Conservation (phyloP, 176 grass and related monocot genomes). For the Zea mays region DNA sequence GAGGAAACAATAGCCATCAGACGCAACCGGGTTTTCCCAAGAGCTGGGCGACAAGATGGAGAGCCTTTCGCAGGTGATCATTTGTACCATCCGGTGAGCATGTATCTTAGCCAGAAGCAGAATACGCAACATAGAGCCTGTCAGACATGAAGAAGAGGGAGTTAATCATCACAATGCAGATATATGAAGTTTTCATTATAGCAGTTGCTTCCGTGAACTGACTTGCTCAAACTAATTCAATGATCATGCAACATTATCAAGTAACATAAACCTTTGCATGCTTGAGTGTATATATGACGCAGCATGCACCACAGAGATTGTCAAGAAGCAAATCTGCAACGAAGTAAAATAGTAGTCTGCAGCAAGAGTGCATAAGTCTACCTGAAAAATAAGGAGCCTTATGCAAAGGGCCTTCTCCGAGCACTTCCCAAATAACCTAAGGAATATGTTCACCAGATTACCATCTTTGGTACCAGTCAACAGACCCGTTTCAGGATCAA, state of each 20-base stretch:
- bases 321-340: neutral
- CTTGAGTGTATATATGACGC: neutral
- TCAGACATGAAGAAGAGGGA: slow-evolving; percentile 9
- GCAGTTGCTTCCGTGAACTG: neutral
- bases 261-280: neutral
- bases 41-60: neutral
- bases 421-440: slow-evolving; percentile 88
- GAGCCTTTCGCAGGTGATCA: slow-evolving; percentile 31
- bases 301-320: neutral
- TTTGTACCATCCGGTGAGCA: slow-evolving; percentile 99
- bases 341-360: slow-evolving; percentile 5
- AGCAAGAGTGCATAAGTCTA: slow-evolving; percentile 30
- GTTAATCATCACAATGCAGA: neutral
- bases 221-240: neutral
- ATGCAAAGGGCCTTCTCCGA: slow-evolving; percentile 84
- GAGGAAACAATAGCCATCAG: neutral
- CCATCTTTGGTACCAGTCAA: slow-evolving; percentile 84
- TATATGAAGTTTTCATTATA: neutral
- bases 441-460: slow-evolving; percentile 93
- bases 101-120: slow-evolving; percentile 86
- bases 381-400: slow-evolving; percentile 95
- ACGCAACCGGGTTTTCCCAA: neutral
- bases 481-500: slow-evolving; percentile 80
- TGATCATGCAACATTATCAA: neutral
- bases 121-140: slow-evolving; percentile 85